Conservation (phyloP, 805 yeast species). For the Clavispora santaluciae region DNA sequence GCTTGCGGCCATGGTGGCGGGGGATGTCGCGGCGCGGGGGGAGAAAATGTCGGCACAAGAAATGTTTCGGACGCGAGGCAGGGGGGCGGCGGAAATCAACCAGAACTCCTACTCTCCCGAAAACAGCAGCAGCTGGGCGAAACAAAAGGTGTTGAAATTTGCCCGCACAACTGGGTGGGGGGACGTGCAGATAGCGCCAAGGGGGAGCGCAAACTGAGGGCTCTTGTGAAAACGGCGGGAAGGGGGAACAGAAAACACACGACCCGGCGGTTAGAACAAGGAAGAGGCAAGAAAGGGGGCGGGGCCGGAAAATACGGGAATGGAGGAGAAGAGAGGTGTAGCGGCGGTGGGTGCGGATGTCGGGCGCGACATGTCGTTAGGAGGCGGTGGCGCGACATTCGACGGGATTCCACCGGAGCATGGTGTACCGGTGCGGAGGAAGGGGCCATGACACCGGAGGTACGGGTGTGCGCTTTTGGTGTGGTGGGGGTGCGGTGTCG, state of each 20-base stretch:
- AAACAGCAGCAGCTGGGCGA: not conserved
- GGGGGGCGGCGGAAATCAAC: not conserved
- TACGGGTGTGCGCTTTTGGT: constrained; percentile 1
- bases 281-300: too few species aligned
- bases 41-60: not conserved
- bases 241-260: too few species aligned
- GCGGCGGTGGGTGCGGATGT: not conserved
- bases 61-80: not conserved
- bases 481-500: not conserved
- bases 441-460: too few species aligned
- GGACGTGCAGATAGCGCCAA: not conserved
- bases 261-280: too few species aligned
- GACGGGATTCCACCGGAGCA: not conserved
- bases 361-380: constrained; percentile 6
- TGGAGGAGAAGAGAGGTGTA: too few species aligned
- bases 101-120: too few species aligned
- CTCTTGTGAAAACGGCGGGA: too few species aligned
- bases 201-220: not conserved
- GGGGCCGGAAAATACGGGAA: too few species aligned
- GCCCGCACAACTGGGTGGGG: not conserved
- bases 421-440: not conserved
- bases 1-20: constrained; percentile 29
- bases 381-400: constrained; percentile 1
- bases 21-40: not conserved
- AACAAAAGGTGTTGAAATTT: not conserved